Percentiles rank a stretch among this genome's conserved stretches.
These are phyloP conservation scores for Syzygium malaccense DNA, from an alignment of 441 rosid species.

Conservation along the genomic window DNA sequence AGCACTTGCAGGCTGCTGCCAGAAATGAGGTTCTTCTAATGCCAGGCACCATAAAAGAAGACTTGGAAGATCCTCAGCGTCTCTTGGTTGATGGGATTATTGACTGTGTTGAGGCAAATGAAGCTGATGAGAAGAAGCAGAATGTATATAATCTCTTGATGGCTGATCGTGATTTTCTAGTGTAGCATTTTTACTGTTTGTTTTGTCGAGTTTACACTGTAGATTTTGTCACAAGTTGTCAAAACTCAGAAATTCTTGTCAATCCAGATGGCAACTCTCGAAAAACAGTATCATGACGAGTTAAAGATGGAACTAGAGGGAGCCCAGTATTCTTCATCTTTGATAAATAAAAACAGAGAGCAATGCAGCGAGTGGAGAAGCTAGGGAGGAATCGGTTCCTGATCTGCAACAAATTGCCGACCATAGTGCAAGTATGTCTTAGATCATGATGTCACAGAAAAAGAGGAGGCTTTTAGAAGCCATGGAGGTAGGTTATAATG, in stretches of 20 bases:
- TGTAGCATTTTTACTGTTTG: background rate
- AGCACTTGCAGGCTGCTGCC: conserved; percentile 69
- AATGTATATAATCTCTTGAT: conserved; percentile 27
- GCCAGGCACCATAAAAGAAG: conserved; percentile 66
- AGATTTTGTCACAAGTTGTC: background rate
- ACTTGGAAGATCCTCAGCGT: conserved; percentile 67
- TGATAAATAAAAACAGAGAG: conserved; percentile 13
- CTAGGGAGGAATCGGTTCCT: conserved; percentile 26
- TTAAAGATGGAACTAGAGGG: conserved; percentile 57
- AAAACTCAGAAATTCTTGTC: background rate
- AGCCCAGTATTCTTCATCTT: conserved; percentile 7
- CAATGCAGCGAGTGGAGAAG: conserved; percentile 11
- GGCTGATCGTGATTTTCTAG: background rate
- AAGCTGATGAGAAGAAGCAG: conserved; percentile 57
- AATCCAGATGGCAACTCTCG: conserved; percentile 55
- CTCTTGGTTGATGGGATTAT: conserved; percentile 66
- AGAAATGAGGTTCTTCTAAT: conserved; percentile 73
- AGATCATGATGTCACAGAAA: conserved; percentile 48
- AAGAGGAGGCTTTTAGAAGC: conserved; percentile 57
- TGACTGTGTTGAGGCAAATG: conserved; percentile 66
- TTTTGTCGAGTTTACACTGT: background rate
- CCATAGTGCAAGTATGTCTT: conserved; percentile 31
- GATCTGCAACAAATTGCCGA: conserved; percentile 31
- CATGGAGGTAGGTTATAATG: conserved; percentile 40
- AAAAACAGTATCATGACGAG: conserved; percentile 80